phyloP scores from a whole-genome alignment of 129 eudicot genomes.

The Helichrysum umbraculigerum region DNA sequence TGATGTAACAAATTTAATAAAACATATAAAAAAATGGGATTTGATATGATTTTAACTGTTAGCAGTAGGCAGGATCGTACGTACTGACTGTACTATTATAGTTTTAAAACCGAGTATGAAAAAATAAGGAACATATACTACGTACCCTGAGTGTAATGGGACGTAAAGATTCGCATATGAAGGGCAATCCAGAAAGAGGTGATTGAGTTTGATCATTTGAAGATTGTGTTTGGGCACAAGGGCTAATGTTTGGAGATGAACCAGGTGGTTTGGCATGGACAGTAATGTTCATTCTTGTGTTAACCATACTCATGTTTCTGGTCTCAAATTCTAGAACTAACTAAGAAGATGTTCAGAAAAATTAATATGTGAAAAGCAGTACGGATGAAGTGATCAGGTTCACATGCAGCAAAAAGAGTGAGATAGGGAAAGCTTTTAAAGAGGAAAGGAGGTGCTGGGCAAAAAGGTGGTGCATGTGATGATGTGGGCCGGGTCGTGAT shows the following conservation, averaged over 20 bases:
- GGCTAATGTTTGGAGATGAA: neutral
- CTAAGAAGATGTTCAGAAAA: neutral
- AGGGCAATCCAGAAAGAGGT: neutral
- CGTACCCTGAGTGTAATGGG: constrained; percentile 57
- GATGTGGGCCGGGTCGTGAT: too few relatives aligned
- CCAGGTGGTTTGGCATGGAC: constrained; percentile 1
- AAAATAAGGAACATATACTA: neutral
- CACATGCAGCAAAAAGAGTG: constrained; percentile 14
- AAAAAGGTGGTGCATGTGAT: constrained; percentile 26
- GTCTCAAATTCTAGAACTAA: neutral
- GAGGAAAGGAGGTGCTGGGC: constrained; percentile 19
- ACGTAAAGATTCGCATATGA: constrained; percentile 39
- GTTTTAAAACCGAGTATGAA: neutral
- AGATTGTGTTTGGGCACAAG: neutral
- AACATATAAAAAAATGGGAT: too few relatives aligned
- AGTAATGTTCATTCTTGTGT: constrained; percentile 1
- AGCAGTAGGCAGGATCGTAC: too few relatives aligned
- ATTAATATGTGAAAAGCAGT: neutral
- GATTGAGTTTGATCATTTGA: constrained; percentile 1
- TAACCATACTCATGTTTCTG: neutral
- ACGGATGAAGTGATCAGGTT: constrained; percentile 11
- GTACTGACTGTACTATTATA: too few relatives aligned
- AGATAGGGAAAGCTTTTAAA: constrained; percentile 19
- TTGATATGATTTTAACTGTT: too few relatives aligned
- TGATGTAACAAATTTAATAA: too few relatives aligned